Evolutionary conservation across 495 filamentous ascomycete species (phyloP).

Genomic region (Trichoderma reesei): DNA sequence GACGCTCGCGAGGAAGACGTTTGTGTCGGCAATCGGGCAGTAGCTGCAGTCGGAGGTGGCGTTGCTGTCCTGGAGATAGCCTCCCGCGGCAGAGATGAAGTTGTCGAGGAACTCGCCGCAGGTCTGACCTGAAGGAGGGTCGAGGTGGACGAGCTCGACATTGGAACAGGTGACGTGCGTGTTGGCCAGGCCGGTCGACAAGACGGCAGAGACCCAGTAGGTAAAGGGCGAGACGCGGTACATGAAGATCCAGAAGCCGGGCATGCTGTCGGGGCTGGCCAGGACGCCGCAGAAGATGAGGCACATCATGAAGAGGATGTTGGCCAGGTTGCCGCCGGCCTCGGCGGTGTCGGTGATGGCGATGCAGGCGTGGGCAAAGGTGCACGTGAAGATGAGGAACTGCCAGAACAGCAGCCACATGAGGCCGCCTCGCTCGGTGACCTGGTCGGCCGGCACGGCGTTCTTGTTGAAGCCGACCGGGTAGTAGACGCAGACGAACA

Average conservation of each 20-base stretch:
- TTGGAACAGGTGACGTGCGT: constrained; percentile 36
- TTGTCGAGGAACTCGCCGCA: constrained; percentile 40
- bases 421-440: constrained; percentile 42
- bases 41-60: constrained; percentile 43
- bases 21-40: constrained; percentile 43
- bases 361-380: constrained; percentile 50
- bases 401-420: constrained; percentile 46
- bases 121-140: constrained; percentile 36
- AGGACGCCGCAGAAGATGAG: constrained; percentile 46
- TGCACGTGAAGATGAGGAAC: constrained; percentile 47
- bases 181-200: constrained; percentile 43
- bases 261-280: constrained; percentile 39
- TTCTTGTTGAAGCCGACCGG: constrained; percentile 42
- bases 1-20: constrained; percentile 41
- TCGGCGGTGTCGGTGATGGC: constrained; percentile 49
- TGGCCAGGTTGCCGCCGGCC: constrained; percentile 48
- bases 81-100: constrained; percentile 29
- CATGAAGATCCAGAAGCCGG: constrained; percentile 64
- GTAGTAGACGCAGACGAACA: constrained; percentile 51
- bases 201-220: constrained; percentile 44
- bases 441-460: constrained; percentile 33
- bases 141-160: constrained; percentile 41
- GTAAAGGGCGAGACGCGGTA: constrained; percentile 55
- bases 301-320: constrained; percentile 48
- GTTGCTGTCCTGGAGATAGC: constrained; percentile 38